Percentiles rank a stretch among this genome's conserved stretches.
Conservation (phyloP, 2,329 filamentous ascomycete genomes). For the Hymenoscyphus salicellus region DNA sequence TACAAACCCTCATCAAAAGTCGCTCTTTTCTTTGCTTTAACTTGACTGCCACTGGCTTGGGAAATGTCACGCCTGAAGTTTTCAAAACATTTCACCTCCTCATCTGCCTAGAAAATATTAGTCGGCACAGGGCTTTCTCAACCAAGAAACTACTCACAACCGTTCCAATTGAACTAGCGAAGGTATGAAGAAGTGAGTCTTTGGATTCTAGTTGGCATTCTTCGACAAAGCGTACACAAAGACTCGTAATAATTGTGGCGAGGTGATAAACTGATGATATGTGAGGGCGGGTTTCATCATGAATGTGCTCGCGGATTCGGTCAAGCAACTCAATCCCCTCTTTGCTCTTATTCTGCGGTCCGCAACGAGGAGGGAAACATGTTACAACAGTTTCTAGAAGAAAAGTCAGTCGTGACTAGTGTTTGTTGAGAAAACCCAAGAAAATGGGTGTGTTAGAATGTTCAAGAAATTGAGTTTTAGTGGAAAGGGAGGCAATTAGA, state of each 20-base stretch:
- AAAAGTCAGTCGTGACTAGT: background rate
- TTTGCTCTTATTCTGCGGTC: background rate
- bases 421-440: too few relatives aligned
- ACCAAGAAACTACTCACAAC: background rate
- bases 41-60: background rate
- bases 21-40: background rate
- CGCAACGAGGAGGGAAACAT: background rate
- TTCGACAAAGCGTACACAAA: background rate
- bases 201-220: background rate
- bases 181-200: background rate
- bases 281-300: background rate
- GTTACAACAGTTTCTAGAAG: conserved; percentile 1
- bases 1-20: background rate
- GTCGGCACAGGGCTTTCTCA: too few relatives aligned
- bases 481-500: too few relatives aligned
- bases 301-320: background rate
- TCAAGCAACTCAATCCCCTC: background rate
- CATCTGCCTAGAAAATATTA: background rate
- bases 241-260: background rate
- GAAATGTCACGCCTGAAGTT: background rate
- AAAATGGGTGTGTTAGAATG: too few relatives aligned
- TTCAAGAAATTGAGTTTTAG: too few relatives aligned
- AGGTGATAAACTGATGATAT: background rate
- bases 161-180: background rate
- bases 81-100: background rate